Evolutionary conservation across 148 eudicot species (phyloP).

Genomic region (Chenopodium suecicum): DNA sequence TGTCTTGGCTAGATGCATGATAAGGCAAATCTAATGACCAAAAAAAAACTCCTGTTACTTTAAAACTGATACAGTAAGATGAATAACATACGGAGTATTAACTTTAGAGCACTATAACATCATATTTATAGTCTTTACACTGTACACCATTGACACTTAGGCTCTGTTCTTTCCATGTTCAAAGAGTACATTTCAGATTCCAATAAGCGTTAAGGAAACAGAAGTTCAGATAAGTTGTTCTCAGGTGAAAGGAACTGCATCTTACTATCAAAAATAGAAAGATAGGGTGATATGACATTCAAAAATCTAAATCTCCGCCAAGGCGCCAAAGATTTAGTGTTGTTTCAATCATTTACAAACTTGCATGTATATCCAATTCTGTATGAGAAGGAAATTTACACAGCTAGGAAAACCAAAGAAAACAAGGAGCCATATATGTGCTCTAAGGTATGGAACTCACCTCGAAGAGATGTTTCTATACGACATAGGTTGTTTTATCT

Average conservation of each 20-base stretch:
- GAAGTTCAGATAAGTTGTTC: background rate
- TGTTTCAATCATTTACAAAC: background rate
- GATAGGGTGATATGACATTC: background rate
- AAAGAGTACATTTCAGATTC: too few species aligned
- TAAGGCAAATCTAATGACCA: background rate
- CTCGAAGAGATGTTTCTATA: background rate
- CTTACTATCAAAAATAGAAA: background rate
- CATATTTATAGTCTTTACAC: background rate
- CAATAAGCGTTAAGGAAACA: too few species aligned
- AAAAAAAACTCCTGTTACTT: too few species aligned
- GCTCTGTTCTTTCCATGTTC: background rate
- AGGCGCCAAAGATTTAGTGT: background rate
- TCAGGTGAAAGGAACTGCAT: background rate
- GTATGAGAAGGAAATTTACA: background rate
- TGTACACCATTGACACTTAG: background rate
- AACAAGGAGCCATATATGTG: background rate
- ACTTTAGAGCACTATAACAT: background rate
- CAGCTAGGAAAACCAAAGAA: background rate
- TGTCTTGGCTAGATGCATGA: background rate
- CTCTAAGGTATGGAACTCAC: background rate
- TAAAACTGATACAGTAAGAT: background rate
- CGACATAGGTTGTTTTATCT: background rate
- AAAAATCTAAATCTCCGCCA: background rate
- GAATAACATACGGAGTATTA: too few species aligned
- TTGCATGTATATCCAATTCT: background rate